Evolutionary conservation across 495 filamentous ascomycete genomes (phyloP).

Genomic region (Penicillium macrosclerotiorum): DNA sequence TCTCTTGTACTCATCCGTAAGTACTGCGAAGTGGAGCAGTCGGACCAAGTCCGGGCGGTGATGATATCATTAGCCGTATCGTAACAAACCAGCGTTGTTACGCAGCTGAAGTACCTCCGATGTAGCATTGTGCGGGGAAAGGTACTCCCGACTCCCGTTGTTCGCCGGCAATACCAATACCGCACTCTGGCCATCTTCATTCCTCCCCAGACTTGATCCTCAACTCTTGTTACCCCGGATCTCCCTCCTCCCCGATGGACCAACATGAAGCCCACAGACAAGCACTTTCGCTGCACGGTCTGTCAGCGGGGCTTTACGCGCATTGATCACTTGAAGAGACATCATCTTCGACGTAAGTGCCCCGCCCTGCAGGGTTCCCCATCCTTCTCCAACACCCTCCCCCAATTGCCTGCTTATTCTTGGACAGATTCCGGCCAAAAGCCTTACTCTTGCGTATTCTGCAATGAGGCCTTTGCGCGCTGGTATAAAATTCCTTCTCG

Average conservation of each 20-base stretch:
- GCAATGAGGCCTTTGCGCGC: constrained; percentile 44
- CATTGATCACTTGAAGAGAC: constrained; percentile 49
- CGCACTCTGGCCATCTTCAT: constrained; percentile 2
- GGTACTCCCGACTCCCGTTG: neutral
- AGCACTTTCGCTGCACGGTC: constrained; percentile 46
- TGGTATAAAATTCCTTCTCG: too few species aligned
- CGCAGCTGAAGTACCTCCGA: too few species aligned
- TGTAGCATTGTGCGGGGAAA: neutral
- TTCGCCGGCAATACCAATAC: constrained; percentile 11
- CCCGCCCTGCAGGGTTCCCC: constrained; percentile 8
- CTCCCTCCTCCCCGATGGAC: constrained; percentile 40
- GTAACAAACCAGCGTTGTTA: constrained; percentile 3
- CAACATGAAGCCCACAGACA: constrained; percentile 42
- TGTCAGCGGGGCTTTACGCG: constrained; percentile 49
- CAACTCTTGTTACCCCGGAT: constrained; percentile 23
- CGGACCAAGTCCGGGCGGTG: neutral
- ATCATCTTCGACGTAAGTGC: constrained; percentile 46
- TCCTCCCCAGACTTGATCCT: constrained; percentile 9
- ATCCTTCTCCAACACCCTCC: too few species aligned
- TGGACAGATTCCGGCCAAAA: constrained; percentile 45
- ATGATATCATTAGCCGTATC: constrained; percentile 18
- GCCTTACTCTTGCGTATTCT: constrained; percentile 47
- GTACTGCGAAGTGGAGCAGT: neutral
- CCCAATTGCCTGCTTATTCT: constrained; percentile 15
- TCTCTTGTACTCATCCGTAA: too few species aligned